These are phyloP conservation scores for Botrytis medusae DNA, from an alignment of 2,329 filamentous ascomycete species.

Conservation along the genomic window DNA sequence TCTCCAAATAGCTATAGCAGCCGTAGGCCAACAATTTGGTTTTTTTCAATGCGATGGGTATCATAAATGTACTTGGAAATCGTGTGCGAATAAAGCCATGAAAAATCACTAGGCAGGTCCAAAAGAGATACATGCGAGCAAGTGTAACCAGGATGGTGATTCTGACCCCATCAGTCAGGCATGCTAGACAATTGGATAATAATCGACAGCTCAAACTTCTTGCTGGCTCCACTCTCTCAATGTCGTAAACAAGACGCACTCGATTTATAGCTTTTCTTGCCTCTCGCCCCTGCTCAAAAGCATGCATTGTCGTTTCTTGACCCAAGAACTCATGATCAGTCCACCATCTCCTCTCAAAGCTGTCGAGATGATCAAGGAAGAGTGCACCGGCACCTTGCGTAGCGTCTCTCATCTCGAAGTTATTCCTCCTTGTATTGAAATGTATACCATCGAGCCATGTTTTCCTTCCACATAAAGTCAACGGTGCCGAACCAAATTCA, in stretches of 20 bases:
- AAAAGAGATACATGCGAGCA: no score
- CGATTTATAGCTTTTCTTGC: neutral
- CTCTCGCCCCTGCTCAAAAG: neutral
- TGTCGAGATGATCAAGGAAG: no score
- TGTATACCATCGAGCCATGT: neutral
- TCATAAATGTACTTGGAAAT: neutral
- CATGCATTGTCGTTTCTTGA: neutral
- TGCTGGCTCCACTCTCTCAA: neutral
- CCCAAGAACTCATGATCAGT: neutral
- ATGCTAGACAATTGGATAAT: neutral
- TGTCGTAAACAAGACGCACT: neutral
- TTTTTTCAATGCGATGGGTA: neutral
- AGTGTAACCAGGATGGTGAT: neutral
- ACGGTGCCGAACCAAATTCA: neutral
- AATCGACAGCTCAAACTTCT: neutral
- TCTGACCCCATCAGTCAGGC: neutral
- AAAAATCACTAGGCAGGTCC: neutral
- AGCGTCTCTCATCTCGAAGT: neutral
- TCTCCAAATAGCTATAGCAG: neutral
- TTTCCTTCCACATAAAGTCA: neutral
- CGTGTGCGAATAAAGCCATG: fast-evolving
- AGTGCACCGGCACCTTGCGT: neutral
- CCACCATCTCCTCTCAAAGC: neutral
- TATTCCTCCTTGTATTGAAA: neutral
- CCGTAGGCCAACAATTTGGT: neutral